Evolutionary conservation across 306 rosid species (phyloP).

Genomic region (Lathyrus tuberosus): DNA sequence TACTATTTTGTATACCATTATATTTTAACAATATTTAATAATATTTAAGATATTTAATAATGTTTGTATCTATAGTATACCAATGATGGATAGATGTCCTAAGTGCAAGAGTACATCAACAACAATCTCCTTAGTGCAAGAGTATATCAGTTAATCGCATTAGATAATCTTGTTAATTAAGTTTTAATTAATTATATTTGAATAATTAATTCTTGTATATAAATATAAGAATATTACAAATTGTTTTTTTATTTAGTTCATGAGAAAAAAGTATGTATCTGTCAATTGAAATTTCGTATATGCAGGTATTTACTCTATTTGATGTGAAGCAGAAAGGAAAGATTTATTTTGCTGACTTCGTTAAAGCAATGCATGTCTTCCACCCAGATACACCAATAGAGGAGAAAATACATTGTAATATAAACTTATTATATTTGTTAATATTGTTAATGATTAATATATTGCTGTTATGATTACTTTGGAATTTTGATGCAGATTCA

Average conservation of each 20-base stretch:
- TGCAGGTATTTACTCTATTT: constrained; percentile 85
- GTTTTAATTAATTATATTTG: not conserved
- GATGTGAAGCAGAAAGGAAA: constrained; percentile 77
- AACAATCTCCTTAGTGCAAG: too few relatives aligned
- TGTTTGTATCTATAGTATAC: too few relatives aligned
- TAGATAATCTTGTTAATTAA: not conserved
- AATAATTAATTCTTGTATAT: not conserved
- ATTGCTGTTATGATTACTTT: not conserved
- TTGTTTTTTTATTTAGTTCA: too few relatives aligned
- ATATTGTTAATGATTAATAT: not conserved
- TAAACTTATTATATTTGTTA: too few relatives aligned
- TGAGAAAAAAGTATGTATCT: not conserved
- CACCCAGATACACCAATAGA: constrained; percentile 84
- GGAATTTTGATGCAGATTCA: not conserved
- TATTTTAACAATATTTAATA: too few relatives aligned
- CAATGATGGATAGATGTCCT: too few relatives aligned
- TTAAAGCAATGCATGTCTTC: constrained; percentile 79
- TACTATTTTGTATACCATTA: too few relatives aligned
- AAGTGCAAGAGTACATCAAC: too few relatives aligned
- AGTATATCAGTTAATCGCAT: not conserved
- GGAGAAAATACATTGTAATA: constrained; percentile 75
- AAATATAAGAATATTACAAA: too few relatives aligned
- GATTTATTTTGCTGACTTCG: constrained; percentile 84
- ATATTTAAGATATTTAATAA: too few relatives aligned
- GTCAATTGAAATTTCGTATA: constrained; percentile 22